Evolutionary conservation across 768 basidiomycete genomes (phyloP).

Genomic region (Psilocybe cyanescens): DNA sequence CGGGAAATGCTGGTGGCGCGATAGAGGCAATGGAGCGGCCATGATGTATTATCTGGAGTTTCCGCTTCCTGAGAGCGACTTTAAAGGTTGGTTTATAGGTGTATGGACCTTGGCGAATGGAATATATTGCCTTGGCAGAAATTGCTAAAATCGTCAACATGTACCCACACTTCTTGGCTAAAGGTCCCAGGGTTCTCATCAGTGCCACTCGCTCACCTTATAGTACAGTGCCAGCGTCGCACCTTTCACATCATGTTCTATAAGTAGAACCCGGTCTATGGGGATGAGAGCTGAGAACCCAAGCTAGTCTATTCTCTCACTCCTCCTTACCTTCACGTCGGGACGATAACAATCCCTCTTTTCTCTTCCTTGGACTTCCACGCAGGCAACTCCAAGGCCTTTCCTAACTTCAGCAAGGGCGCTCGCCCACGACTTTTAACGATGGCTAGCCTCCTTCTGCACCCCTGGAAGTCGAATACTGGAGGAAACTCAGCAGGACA

Average conservation of each 20-base stretch:
- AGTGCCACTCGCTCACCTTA: constrained; percentile 8
- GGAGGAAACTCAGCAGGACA: constrained; percentile 8
- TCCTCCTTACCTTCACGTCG: constrained; percentile 25
- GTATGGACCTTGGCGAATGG: constrained; percentile 14
- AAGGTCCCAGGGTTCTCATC: constrained; percentile 14
- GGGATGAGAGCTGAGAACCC: constrained; percentile 22
- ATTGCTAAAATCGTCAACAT: constrained; percentile 8
- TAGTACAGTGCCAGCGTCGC: constrained; percentile 7
- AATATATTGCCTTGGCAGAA: constrained; percentile 8
- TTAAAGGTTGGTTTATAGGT: not conserved
- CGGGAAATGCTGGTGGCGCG: not conserved
- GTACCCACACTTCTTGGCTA: constrained; percentile 15
- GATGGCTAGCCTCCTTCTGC: constrained; percentile 23
- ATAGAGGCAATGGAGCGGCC: not conserved
- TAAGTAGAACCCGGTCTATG: constrained; percentile 22
- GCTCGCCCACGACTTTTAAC: constrained; percentile 14
- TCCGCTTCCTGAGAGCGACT: not conserved
- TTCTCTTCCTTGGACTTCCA: constrained; percentile 15
- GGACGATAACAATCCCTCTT: constrained; percentile 21
- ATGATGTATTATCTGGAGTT: not conserved
- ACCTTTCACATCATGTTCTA: constrained; percentile 19
- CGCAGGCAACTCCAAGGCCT: constrained; percentile 5
- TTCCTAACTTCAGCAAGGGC: constrained; percentile 15
- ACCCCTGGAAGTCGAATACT: constrained; percentile 14
- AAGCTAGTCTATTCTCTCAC: constrained; percentile 25